A percentile compares a stretch with the other conserved stretches of the same genome.
These are phyloP conservation scores for Cladophialophora carrionii DNA, from an alignment of 2,329 filamentous ascomycete genomes.

Conservation along the genomic window DNA sequence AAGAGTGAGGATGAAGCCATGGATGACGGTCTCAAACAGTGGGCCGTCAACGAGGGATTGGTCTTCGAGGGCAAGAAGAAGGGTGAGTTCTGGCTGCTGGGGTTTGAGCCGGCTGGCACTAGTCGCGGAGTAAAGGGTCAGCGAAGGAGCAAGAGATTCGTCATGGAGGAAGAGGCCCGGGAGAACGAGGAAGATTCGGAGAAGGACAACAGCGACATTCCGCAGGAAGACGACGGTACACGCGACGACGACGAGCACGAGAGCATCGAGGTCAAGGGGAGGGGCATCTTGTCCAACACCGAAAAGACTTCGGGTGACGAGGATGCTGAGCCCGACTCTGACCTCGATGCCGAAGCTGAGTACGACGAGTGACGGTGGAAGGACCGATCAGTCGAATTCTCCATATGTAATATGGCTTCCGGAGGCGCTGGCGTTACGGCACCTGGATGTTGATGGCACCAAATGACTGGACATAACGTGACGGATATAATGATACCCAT, in stretches of 20 bases:
- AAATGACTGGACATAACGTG: conserved; percentile 11
- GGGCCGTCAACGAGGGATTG: conserved; percentile 46
- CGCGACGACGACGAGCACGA: conserved; percentile 8
- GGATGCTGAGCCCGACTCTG: conserved; percentile 14
- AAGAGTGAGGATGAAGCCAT: conserved; percentile 41
- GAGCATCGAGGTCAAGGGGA: conserved; percentile 3
- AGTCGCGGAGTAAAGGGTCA: conserved; percentile 7
- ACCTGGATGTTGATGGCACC: neutral
- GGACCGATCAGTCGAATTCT: neutral
- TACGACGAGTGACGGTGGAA: conserved; percentile 6
- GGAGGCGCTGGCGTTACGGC: neutral
- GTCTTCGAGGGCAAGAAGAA: conserved; percentile 26
- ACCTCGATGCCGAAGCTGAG: conserved; percentile 25
- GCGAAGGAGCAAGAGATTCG: conserved; percentile 20
- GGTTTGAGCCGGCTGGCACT: conserved; percentile 18
- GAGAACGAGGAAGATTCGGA: conserved; percentile 14
- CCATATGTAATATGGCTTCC: neutral
- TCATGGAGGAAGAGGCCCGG: conserved; percentile 18
- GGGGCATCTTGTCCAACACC: neutral
- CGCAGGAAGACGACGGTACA: conserved; percentile 14
- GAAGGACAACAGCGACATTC: neutral
- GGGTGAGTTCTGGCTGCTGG: conserved; percentile 29
- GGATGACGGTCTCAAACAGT: conserved; percentile 48
- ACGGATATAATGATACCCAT: conserved; percentile 31
- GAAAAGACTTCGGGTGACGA: conserved; percentile 2